Conservation (phyloP, 73 alveolate genomes). For the Paramecium pentaurelia region DNA sequence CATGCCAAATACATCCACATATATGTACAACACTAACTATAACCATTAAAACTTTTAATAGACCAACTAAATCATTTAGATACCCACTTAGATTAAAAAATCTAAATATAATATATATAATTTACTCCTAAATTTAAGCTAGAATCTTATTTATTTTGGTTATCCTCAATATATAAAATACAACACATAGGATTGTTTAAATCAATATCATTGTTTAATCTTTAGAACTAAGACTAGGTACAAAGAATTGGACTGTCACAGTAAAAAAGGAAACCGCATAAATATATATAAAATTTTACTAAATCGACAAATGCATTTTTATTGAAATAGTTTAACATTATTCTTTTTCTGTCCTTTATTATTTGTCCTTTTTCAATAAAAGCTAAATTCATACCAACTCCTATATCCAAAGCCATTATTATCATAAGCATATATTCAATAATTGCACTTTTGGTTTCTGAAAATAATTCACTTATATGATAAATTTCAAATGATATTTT, state of each 20-base stretch:
- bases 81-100: not conserved
- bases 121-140: not conserved
- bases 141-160: conserved; percentile 9
- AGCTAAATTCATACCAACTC: not conserved
- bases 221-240: not conserved
- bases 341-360: not conserved
- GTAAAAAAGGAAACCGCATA: not conserved
- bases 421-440: not conserved
- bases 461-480: not conserved
- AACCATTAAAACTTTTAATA: not conserved
- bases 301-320: not conserved
- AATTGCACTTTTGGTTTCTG: not conserved
- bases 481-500: not conserved
- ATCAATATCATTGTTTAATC: not conserved
- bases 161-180: not conserved
- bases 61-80: not conserved
- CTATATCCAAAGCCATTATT: not conserved
- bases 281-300: not conserved
- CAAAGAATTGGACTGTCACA: not conserved
- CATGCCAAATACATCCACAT: conserved; percentile 35
- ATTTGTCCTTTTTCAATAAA: conserved; percentile 31
- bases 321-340: not conserved
- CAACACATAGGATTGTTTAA: not conserved
- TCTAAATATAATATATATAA: not conserved
- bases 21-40: not conserved